phyloP scores from a whole-genome alignment of 306 rosid genomes.

The Macrotyloma uniflorum region DNA sequence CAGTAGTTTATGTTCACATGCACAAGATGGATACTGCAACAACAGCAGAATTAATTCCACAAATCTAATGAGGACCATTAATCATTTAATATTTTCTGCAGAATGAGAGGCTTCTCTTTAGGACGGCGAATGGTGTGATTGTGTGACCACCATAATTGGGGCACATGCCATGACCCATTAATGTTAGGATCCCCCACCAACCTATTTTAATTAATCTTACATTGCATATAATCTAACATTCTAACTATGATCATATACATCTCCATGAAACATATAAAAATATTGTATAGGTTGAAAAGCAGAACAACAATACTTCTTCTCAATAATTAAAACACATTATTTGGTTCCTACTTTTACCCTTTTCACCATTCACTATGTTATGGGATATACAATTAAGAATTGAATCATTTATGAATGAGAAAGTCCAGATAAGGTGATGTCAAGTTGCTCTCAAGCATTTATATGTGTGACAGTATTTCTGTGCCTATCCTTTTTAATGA shows the following conservation, averaged over 20 bases:
- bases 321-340: slow-evolving; percentile 26
- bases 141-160: slow-evolving; percentile 55
- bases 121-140: slow-evolving; percentile 51
- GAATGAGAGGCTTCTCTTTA: slow-evolving; percentile 43
- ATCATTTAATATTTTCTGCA: slow-evolving; percentile 33
- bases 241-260: not conserved
- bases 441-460: slow-evolving; percentile 30
- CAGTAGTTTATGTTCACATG: slow-evolving; percentile 33
- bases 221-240: slow-evolving; percentile 22
- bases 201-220: slow-evolving; percentile 47
- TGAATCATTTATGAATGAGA: slow-evolving; percentile 15
- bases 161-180: slow-evolving; percentile 62
- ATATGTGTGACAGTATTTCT: not conserved
- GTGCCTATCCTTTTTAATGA: slow-evolving; percentile 9
- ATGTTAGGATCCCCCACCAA: slow-evolving; percentile 57
- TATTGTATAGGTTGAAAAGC: not conserved
- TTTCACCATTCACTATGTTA: slow-evolving; percentile 8
- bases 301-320: slow-evolving; percentile 8
- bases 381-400: not conserved
- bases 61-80: slow-evolving; percentile 27
- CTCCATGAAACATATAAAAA: not conserved
- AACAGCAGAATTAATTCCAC: slow-evolving; percentile 18
- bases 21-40: slow-evolving; percentile 20
- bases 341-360: slow-evolving; percentile 1
- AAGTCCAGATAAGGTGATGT: not conserved